Evolutionary conservation across 2,329 filamentous ascomycete genomes (phyloP).

Genomic region (Cordyceps farinosa): DNA sequence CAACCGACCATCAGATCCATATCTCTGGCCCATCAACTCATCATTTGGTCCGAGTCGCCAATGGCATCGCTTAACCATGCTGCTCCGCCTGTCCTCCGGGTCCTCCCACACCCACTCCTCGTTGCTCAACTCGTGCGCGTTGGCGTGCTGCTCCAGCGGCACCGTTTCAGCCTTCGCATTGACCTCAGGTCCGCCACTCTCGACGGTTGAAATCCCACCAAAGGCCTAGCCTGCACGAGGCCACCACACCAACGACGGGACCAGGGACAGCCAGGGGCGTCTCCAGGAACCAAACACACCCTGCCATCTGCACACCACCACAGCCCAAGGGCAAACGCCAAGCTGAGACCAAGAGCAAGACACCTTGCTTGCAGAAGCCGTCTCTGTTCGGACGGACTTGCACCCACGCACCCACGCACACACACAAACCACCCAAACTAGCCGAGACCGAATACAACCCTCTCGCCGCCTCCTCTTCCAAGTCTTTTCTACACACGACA

Average conservation of each 20-base stretch:
- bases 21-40: neutral
- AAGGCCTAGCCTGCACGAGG: neutral
- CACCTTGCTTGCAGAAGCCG: neutral
- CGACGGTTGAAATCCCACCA: neutral
- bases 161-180: slow-evolving; percentile 18
- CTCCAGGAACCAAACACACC: neutral
- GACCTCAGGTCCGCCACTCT: slow-evolving; percentile 12
- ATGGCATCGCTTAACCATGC: neutral
- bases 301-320: neutral
- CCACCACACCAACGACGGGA: neutral
- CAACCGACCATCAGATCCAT: neutral
- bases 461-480: neutral
- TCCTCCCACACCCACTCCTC: neutral
- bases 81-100: neutral
- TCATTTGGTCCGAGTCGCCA: neutral
- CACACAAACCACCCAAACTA: neutral
- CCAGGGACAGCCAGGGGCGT: neutral
- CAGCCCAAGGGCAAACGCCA: neutral
- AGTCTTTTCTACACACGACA: neutral
- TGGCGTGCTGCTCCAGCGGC: slow-evolving; percentile 1
- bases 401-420: too few species aligned
- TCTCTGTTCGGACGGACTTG: slow-evolving; percentile 3
- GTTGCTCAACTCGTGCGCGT: too few species aligned
- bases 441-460: neutral
- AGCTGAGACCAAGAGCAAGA: slow-evolving; percentile 6